Percentiles rank a stretch among this genome's conserved stretches.
Evolutionary conservation across 2,329 filamentous ascomycete species (phyloP).

Genomic region (Thermothelomyces thermophilus): DNA sequence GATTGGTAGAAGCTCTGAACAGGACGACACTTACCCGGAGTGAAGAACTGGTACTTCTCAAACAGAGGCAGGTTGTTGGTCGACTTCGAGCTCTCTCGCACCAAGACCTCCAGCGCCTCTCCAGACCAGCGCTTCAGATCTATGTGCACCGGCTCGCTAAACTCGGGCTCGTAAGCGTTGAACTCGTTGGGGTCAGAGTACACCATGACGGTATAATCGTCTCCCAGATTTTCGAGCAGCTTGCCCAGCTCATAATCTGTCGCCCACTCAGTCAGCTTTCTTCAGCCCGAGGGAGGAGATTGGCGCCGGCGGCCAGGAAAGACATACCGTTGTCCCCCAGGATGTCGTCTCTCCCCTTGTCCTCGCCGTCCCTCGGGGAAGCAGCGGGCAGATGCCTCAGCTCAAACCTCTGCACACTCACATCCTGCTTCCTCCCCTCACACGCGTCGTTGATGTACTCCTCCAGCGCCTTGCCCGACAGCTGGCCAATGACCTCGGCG

Average conservation of each 20-base stretch:
- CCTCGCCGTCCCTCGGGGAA: conserved; percentile 29
- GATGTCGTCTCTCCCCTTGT: conserved; percentile 44
- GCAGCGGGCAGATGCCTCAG: conserved; percentile 36
- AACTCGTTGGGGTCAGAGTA: conserved; percentile 54
- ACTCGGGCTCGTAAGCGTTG: conserved; percentile 58
- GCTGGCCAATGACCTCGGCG: conserved; percentile 50
- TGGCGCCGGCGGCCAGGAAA: neutral
- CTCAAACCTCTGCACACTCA: conserved; percentile 35
- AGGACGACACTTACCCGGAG: conserved; percentile 56
- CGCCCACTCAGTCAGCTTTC: conserved; percentile 8
- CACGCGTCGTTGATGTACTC: conserved; percentile 44
- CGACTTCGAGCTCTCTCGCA: conserved; percentile 35
- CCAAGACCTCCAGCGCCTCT: conserved; percentile 21
- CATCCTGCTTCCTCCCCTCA: conserved; percentile 30
- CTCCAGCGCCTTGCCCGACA: conserved; percentile 37
- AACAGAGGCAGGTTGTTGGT: conserved; percentile 56
- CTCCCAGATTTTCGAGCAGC: conserved; percentile 37
- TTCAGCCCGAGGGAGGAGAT: neutral
- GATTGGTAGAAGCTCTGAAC: neutral
- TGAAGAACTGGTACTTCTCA: conserved; percentile 91
- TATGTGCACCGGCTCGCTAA: conserved; percentile 57
- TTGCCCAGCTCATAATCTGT: conserved; percentile 48
- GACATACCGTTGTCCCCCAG: conserved; percentile 44
- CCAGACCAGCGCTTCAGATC: conserved; percentile 62
- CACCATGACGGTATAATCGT: conserved; percentile 69